phyloP scores from a whole-genome alignment of 345 rosid genomes.

The Arabis alpina region DNA sequence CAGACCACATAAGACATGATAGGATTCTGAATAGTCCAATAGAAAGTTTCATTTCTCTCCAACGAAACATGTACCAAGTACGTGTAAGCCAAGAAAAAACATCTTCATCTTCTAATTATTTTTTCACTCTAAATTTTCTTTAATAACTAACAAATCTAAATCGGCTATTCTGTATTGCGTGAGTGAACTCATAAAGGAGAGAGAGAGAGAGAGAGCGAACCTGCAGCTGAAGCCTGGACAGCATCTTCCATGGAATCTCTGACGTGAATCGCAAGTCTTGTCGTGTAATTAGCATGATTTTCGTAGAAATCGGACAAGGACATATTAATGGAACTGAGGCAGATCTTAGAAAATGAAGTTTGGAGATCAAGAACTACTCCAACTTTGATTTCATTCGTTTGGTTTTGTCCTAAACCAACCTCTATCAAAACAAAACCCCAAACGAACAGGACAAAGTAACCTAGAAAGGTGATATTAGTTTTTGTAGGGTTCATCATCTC shows the following conservation, averaged over 20 bases:
- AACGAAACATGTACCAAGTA: neutral
- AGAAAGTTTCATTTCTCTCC: neutral
- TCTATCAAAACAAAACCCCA: slow-evolving; percentile 9
- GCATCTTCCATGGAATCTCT: slow-evolving; percentile 42
- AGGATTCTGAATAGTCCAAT: neutral
- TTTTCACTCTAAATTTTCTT: no score
- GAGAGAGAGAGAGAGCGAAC: slow-evolving; percentile 17
- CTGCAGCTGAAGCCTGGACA: slow-evolving; percentile 47
- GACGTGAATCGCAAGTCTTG: slow-evolving; percentile 33
- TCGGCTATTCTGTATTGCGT: no score
- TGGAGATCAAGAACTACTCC: slow-evolving; percentile 49
- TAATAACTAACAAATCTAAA: no score
- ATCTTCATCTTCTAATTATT: no score
- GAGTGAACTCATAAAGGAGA: no score
- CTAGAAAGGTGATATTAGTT: neutral
- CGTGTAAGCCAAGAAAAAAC: no score
- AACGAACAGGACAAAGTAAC: slow-evolving; percentile 9
- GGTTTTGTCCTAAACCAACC: slow-evolving; percentile 25
- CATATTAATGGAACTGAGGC: slow-evolving; percentile 35
- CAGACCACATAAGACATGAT: no score
- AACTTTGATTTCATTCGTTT: slow-evolving; percentile 34
- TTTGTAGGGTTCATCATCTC: slow-evolving; percentile 27
- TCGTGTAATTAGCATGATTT: slow-evolving; percentile 32
- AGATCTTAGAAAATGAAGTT: slow-evolving; percentile 26
- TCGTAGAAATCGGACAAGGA: slow-evolving; percentile 43